phyloP scores from a whole-genome alignment of 805 yeast genomes.

The Starmerella tilneyi region DNA sequence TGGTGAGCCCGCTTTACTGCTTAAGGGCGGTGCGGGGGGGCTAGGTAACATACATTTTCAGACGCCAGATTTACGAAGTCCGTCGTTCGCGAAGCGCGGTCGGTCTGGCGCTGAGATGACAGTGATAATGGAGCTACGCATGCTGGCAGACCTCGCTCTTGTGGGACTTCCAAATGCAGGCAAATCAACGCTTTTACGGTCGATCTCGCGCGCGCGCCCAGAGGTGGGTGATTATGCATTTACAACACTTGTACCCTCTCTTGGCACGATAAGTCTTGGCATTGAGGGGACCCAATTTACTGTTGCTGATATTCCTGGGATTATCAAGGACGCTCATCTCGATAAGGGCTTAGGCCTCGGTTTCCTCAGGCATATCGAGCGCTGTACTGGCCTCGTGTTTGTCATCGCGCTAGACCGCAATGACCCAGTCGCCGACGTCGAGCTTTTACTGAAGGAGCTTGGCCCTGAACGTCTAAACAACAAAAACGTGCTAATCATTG shows the following conservation, averaged over 20 bases:
- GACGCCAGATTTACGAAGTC: conserved; percentile 74
- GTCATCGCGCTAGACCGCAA: conserved; percentile 63
- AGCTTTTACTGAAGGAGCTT: conserved; percentile 56
- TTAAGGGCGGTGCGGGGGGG: conserved; percentile 89
- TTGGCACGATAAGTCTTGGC: conserved; percentile 71
- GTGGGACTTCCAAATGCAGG: conserved; percentile 98
- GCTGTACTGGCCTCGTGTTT: conserved; percentile 82
- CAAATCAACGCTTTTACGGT: conserved; percentile 75
- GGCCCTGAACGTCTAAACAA: conserved; percentile 48
- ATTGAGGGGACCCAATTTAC: conserved; percentile 53
- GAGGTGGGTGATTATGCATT: conserved; percentile 95
- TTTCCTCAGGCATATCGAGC: conserved; percentile 81
- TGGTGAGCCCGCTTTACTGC: conserved; percentile 53
- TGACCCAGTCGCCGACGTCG: conserved; percentile 58
- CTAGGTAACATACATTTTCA: conserved; percentile 93
- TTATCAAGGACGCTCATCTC: conserved; percentile 71
- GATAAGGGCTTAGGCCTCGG: conserved; percentile 91
- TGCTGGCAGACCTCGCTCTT: conserved; percentile 84
- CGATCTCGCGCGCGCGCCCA: conserved; percentile 82
- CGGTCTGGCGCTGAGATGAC: conserved; percentile 54
- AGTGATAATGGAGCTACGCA: conserved; percentile 73
- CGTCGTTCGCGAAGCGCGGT: conserved; percentile 77
- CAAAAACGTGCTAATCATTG: conserved; percentile 65
- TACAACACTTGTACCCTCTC: conserved; percentile 82
- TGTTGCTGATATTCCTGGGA: conserved; percentile 96